Evolutionary conservation across 768 basidiomycete species (phyloP).

Genomic region (Lepiota venenata): DNA sequence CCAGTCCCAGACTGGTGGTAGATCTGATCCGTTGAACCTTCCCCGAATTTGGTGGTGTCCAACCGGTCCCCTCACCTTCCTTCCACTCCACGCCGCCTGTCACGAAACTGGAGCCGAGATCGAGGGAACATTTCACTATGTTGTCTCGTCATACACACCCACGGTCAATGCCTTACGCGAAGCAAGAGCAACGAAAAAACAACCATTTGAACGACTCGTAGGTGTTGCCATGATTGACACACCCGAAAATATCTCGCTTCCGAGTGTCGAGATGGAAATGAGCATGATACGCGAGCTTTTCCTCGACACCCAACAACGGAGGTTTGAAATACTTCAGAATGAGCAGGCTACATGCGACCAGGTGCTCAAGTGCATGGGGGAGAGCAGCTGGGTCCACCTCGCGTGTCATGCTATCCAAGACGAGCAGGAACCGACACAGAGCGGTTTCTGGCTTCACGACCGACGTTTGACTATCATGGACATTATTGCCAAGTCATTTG

Average conservation of each 20-base stretch:
- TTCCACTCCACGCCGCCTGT: conserved; percentile 18
- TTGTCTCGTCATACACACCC: conserved; percentile 15
- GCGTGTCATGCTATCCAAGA: too few species aligned
- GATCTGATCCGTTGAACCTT: background rate
- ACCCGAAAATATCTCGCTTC: background rate
- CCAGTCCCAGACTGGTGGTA: too few species aligned
- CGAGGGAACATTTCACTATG: conserved; percentile 3
- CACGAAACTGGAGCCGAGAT: background rate
- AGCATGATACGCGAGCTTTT: background rate
- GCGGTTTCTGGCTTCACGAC: too few species aligned
- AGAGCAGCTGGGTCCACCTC: conserved; percentile 15
- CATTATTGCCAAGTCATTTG: too few species aligned
- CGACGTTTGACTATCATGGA: too few species aligned
- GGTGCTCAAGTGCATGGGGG: conserved; percentile 6
- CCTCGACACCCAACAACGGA: too few species aligned
- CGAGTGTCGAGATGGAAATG: background rate
- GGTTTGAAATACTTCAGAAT: background rate
- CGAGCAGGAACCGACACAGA: too few species aligned
- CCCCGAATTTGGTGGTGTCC: conserved; percentile 25
- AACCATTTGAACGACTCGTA: background rate
- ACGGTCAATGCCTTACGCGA: conserved; percentile 4
- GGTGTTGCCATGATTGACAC: background rate
- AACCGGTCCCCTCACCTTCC: conserved; percentile 21
- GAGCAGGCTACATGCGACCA: background rate
- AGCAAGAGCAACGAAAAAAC: too few species aligned